Evolutionary conservation across 2,329 filamentous ascomycete species (phyloP), one percentile per base, ranked within the genome.

Genomic region (Leptographium galeiforme): DNA sequence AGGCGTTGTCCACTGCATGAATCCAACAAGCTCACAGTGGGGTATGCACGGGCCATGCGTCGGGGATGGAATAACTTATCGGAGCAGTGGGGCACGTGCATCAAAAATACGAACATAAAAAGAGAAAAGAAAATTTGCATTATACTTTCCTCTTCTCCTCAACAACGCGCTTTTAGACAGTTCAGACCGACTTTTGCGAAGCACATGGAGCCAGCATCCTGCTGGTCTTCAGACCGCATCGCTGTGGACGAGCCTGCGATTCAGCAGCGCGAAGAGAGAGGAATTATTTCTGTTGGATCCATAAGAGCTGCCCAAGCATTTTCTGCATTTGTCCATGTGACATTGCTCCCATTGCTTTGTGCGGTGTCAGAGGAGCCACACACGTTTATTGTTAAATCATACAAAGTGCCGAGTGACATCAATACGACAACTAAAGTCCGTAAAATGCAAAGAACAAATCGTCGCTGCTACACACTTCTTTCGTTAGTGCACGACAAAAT

Each of bases 281-380:
- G 62, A 59, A 62, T 61, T 63, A 63, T 63, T 60, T 63, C 62
- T 59, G 60, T 62, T 63, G 75, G 74, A 66, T 72, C 71, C 69
- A 78, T 77, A 75, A 79, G 76, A 76, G 72, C 75, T 74, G 78
- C 71, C 71, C 72, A 70, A 67, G 74, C 69, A 72, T 68, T 68
- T 71, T 60, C 55, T n/a, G 19, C 43, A 10, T 12, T 19, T 14
- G 33, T 53, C 11, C 69, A 68, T 60, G 60, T 55, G 63, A 64
- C 57, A 60, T 59, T 47, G 53, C 57, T 58, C 51, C 57, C 14
- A 72, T 87, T 85, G 80, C 79, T 78, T 77, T 78, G 84, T 25
- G 81, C 84, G 80, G 86, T 82, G 85, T 90, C 86, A 89, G 85
- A 89, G 81, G 84, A 72, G 78, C 77, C 82, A 73, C 63, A 89